Evolutionary conservation across 1,139 yeast genomes (phyloP).

Genomic region (Suhomyces taliae): DNA sequence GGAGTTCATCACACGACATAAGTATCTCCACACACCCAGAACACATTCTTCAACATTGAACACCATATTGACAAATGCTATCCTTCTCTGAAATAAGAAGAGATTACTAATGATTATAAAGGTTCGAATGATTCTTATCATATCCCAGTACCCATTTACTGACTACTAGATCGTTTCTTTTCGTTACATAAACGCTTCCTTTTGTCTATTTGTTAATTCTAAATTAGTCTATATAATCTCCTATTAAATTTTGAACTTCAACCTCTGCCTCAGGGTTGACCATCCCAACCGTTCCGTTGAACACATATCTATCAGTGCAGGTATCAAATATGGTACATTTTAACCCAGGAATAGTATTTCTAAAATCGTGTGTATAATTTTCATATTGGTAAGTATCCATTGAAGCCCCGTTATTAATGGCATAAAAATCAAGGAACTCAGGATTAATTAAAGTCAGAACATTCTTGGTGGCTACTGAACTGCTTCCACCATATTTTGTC

Average conservation of each 20-base stretch:
- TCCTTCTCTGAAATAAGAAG: no score
- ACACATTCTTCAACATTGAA: no score
- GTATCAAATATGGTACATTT: conserved; percentile 6
- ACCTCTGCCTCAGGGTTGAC: background rate
- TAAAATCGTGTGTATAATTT: conserved; percentile 11
- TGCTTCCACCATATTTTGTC: conserved; percentile 4
- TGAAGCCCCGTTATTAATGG: background rate
- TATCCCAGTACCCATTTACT: no score
- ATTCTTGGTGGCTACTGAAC: background rate
- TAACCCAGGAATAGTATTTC: background rate
- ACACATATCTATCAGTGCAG: conserved; percentile 3
- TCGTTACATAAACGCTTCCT: no score
- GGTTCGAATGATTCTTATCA: no score
- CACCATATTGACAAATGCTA: no score
- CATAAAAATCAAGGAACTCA: conserved; percentile 7
- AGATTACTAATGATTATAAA: no score
- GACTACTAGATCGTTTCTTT: no score
- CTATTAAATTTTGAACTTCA: background rate
- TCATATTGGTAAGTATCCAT: conserved; percentile 8
- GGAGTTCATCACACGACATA: no score
- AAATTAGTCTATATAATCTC: background rate
- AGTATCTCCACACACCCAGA: no score
- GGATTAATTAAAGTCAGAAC: conserved; percentile 6
- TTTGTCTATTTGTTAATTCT: no score
- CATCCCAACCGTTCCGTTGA: conserved; percentile 2